These are phyloP conservation scores for Penstemon davidsonii DNA, from an alignment of 257 asterid species.

Conservation along the genomic window DNA sequence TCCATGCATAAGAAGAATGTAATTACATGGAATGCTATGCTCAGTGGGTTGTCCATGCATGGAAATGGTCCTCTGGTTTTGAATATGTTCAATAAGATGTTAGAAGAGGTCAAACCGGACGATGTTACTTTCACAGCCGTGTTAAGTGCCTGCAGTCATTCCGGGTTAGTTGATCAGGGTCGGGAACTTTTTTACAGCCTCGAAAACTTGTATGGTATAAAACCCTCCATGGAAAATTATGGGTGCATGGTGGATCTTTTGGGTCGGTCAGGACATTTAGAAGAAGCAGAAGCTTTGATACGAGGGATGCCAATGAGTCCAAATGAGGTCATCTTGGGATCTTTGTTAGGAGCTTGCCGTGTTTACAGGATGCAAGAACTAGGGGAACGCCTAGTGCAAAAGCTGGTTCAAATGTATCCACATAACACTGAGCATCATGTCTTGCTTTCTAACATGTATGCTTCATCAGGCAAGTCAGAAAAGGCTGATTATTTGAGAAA, in stretches of 20 bases:
- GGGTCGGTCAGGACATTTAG: slow-evolving; percentile 66
- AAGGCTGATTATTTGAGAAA: slow-evolving; percentile 60
- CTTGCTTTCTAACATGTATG: slow-evolving; percentile 70
- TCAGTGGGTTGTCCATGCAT: slow-evolving; percentile 82
- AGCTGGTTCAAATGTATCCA: slow-evolving; percentile 56
- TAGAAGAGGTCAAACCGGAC: slow-evolving; percentile 59
- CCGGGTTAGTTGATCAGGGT: slow-evolving; percentile 76
- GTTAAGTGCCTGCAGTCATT: slow-evolving; percentile 81
- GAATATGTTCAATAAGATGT: slow-evolving; percentile 59
- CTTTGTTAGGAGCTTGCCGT: slow-evolving; percentile 73
- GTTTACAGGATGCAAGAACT: slow-evolving; percentile 50
- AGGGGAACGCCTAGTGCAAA: slow-evolving; percentile 49
- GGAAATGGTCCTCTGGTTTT: slow-evolving; percentile 59
- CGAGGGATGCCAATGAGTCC: slow-evolving; percentile 70
- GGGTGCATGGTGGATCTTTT: slow-evolving; percentile 80
- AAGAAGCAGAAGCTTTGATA: slow-evolving; percentile 69
- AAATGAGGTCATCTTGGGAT: slow-evolving; percentile 78
- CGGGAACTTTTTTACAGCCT: slow-evolving; percentile 54
- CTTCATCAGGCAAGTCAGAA: slow-evolving; percentile 47
- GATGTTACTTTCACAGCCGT: slow-evolving; percentile 70
- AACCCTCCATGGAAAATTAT: slow-evolving; percentile 75
- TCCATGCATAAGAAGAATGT: slow-evolving; percentile 47
- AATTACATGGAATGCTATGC: slow-evolving; percentile 71
- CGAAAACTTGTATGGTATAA: slow-evolving; percentile 38
- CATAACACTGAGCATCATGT: slow-evolving; percentile 67